Base-by-base conservation (phyloP, 352 stramenopile species). In the Pythium aquatile region DNA sequence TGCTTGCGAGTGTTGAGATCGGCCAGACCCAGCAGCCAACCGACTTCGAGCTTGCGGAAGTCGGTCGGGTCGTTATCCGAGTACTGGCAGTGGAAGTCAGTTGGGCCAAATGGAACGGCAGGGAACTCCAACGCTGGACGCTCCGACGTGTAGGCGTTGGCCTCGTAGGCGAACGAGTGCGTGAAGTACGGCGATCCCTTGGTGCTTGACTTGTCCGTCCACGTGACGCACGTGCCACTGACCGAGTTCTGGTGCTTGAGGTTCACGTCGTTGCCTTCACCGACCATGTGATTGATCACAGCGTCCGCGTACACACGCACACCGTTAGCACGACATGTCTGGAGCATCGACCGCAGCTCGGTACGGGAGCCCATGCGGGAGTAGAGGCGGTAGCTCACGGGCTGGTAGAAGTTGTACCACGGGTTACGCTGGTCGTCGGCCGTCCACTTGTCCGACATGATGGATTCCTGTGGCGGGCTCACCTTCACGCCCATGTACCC, bases 401-500 rank as follows among this genome's bases (percentile, higher is more conserved):
- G 76, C 26, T 88, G 79, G 57, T 88, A 88, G 13, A 83, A 66
- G 37, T 83, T 77, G 57, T 87, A 90, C 81, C 81, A 90, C 11
- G 81, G 80, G 46, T 87, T 90, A 33, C 75, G 73, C 60, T 84
- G 61, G 1, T 61, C 75, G 17, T 70, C 69, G 30, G 73, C 58
- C 4, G 70, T 56, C 72, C 66, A 81, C 1, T 48, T 57, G 55
- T 87, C 74, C 13, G 77, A 74, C 51, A 87, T 24, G 7, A 90
- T 56, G 2, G 73, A 69, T 54, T 90, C 81, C 46, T 90, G 81
- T 5, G 77, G 77, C 2, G 81, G 81, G 24, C 74, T 84, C 51
- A 90, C 79, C 74, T 89, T 90, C 26, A 88, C 76, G 5, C 81
- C 80, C 61, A 90, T 70, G 66, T 90, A 89, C 1, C 81, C 77